Base-by-base conservation (phyloP, 352 stramenopile genomes). In the Globisporangium barbulae region DNA sequence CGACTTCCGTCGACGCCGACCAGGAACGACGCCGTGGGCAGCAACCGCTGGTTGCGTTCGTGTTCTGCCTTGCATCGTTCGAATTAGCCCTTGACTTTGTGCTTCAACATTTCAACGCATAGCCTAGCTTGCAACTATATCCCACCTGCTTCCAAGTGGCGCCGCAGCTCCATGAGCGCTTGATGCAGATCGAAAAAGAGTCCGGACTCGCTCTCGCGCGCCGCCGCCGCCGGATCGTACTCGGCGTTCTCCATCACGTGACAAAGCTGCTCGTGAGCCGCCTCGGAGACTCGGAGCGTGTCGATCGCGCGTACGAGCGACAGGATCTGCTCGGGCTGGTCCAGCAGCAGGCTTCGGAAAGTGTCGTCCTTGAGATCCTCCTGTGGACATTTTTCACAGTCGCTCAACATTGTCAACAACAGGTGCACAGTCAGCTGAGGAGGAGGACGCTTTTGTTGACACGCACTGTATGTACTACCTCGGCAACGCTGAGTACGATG, bases 1-100 rank as follows among this genome's bases (percentile, higher is more conserved):
- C 82, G 79, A 31, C 79, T 89, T n/a, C 82, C 79, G 30, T 91
- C 82, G 17, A 91, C 78, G 35, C 71, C 82, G 28, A 91, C 64
- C 44, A 79, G 63, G 45, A 79, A 91, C 5, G 67, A 69, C 1
- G 78, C 70, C 0, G 79, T 85, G 10, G 82, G 74, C 5, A 67
- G 56, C 7, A 91, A 61, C 2, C 76, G 71, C 30, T 65, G 71
- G 22, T 75, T 79, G 17, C 66, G 58, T 33, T 63, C 22, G 25
- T 88, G 79, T 17, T 74, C 82, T 89, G 19, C 4, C 6, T 33
- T 21, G 39, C n/a, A n/a, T 45, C 19, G 6, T 17, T 19, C 4
- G 13, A 12, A 37, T 37, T 3, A 37, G 31, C 8, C 31, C 31
- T 10, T 37, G 5, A 37, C 31, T 10, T 37, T 37, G 31, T 9